Conservation (phyloP, 441 rosid genomes). For the Euphorbia celastroides region DNA sequence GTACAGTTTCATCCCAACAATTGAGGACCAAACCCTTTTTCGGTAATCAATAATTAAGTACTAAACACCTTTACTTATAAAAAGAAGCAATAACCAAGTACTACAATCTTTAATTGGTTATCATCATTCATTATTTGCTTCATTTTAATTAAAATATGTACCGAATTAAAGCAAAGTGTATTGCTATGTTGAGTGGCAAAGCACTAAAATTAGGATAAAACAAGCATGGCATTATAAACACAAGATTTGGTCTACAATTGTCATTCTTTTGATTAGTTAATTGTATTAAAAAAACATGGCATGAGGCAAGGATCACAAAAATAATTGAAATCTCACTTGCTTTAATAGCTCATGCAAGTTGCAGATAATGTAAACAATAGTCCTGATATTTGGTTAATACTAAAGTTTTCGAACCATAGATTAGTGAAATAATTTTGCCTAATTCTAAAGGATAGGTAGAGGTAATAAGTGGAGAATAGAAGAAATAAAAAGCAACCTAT, state of each 20-base stretch:
- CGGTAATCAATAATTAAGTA: not conserved
- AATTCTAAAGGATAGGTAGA: not conserved
- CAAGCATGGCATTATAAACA: conserved; percentile 2
- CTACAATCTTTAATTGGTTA: not conserved
- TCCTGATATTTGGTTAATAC: not conserved
- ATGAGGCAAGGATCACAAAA: not conserved
- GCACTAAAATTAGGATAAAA: not conserved
- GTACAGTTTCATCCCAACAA: no score
- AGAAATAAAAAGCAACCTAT: not conserved
- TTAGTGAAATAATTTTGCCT: not conserved
- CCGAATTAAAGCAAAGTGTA: not conserved
- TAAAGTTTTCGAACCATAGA: not conserved
- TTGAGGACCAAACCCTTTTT: not conserved
- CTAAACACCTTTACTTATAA: not conserved
- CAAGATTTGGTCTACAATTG: not conserved
- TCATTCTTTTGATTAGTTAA: not conserved
- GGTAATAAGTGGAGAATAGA: not conserved
- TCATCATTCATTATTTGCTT: no score
- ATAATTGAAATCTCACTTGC: not conserved
- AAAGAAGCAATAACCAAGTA: not conserved
- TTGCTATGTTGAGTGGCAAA: conserved; percentile 13
- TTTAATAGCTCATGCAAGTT: conserved; percentile 1
- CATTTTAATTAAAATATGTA: not conserved
- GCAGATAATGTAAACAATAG: conserved; percentile 9
- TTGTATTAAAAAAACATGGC: not conserved